Conservation (phyloP, 768 basidiomycete species). For the Melanogaster broomeanus region DNA sequence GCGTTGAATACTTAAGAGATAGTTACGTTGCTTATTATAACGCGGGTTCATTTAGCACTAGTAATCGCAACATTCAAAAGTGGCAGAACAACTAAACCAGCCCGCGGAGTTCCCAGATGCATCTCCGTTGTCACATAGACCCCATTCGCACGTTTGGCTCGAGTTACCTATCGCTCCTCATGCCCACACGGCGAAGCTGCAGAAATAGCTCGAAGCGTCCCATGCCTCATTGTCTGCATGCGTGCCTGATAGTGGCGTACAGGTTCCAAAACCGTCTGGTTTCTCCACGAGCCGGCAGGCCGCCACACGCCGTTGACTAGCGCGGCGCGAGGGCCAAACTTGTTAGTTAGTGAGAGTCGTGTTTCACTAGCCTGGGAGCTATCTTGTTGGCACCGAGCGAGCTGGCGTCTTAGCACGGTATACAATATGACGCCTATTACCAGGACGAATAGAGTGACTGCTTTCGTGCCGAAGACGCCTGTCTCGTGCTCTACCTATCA, state of each 20-base stretch:
- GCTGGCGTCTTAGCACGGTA: slow-evolving; percentile 44
- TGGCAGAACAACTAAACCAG: neutral
- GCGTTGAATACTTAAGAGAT: neutral
- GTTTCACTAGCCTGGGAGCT: neutral
- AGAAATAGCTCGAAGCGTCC: neutral
- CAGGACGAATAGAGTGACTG: slow-evolving; percentile 42
- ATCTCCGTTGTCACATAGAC: neutral
- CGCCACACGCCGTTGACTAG: neutral
- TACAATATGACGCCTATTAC: slow-evolving; percentile 45
- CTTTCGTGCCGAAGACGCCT: slow-evolving; percentile 55
- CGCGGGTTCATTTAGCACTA: no score
- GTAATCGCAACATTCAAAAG: neutral
- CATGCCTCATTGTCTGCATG: neutral
- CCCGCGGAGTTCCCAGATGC: neutral
- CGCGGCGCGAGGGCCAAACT: neutral
- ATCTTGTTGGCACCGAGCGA: slow-evolving; percentile 15
- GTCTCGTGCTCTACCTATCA: slow-evolving; percentile 73
- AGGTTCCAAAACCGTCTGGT: slow-evolving; percentile 6
- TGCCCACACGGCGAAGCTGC: neutral
- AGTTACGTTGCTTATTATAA: no score
- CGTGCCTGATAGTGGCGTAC: slow-evolving; percentile 5
- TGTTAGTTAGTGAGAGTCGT: neutral
- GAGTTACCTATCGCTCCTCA: neutral
- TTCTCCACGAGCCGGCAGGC: neutral
- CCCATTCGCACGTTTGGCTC: neutral